These are phyloP conservation scores for Plantago ovata DNA, from an alignment of 257 asterid genomes.

Conservation along the genomic window DNA sequence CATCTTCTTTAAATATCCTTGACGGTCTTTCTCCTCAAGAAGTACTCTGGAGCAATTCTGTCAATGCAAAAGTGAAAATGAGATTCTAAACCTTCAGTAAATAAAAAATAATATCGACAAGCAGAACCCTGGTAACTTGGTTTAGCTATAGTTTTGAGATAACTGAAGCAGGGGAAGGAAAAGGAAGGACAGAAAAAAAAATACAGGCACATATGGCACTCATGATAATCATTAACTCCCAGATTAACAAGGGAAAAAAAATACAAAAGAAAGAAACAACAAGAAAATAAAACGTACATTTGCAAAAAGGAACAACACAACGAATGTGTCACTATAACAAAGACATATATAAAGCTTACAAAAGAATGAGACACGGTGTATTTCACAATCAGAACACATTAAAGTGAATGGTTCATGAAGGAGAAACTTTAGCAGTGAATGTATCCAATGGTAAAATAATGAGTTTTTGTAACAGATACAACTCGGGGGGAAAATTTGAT, in stretches of 20 bases:
- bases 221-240: not conserved
- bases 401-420: too few relatives aligned
- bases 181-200: constrained; percentile 7
- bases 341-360: not conserved
- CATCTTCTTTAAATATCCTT: constrained; percentile 52
- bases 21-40: constrained; percentile 55
- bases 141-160: constrained; percentile 1
- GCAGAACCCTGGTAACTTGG: too few relatives aligned
- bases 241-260: constrained; percentile 4
- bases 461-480: too few relatives aligned
- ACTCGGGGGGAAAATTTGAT: constrained; percentile 10
- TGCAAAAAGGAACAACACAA: too few relatives aligned
- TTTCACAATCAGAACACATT: not conserved
- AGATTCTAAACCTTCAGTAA: constrained; percentile 16
- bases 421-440: too few relatives aligned
- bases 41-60: constrained; percentile 78
- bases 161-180: constrained; percentile 10
- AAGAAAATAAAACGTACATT: too few relatives aligned
- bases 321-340: not conserved
- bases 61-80: constrained; percentile 12
- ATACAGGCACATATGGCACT: not conserved
- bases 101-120: constrained; percentile 1
- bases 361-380: not conserved
- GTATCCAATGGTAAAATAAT: too few relatives aligned
- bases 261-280: not conserved